Conservation (phyloP, 2,329 filamentous ascomycete genomes). For the Botryotinia convoluta region DNA sequence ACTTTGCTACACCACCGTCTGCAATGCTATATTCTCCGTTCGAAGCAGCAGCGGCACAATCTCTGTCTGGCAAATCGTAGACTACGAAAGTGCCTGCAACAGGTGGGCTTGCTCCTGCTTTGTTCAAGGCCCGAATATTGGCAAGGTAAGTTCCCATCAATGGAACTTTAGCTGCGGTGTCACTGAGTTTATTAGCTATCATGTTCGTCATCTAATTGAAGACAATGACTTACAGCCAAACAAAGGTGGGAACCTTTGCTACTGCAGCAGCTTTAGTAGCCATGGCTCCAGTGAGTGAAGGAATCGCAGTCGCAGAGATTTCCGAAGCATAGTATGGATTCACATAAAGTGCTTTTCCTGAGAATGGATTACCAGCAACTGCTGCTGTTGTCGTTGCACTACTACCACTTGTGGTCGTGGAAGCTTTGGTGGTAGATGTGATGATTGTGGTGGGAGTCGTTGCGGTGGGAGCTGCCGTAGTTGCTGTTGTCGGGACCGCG, state of each 20-base stretch:
- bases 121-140: slow-evolving; percentile 48
- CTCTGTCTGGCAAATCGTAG: slow-evolving; percentile 62
- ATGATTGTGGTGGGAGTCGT: slow-evolving; percentile 21
- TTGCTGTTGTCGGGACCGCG: slow-evolving; percentile 23
- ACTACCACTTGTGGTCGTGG: slow-evolving; percentile 18
- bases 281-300: slow-evolving; percentile 56
- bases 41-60: slow-evolving; percentile 61
- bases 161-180: slow-evolving; percentile 49
- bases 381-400: slow-evolving; percentile 32
- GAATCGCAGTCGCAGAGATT: slow-evolving; percentile 55
- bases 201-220: not conserved
- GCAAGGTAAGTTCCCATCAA: slow-evolving; percentile 47
- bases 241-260: slow-evolving; percentile 50
- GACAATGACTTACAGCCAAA: slow-evolving; percentile 47
- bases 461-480: slow-evolving; percentile 26
- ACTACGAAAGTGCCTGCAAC: slow-evolving; percentile 55
- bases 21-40: slow-evolving; percentile 60
- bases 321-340: slow-evolving; percentile 54
- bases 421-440: slow-evolving; percentile 11
- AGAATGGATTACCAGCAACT: slow-evolving; percentile 52
- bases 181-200: slow-evolving; percentile 29
- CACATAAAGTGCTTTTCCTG: slow-evolving; percentile 48
- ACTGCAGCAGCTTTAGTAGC: slow-evolving; percentile 50
- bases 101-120: slow-evolving; percentile 46
- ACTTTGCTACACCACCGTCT: slow-evolving; percentile 47